Evolutionary conservation across 805 yeast genomes (phyloP).

Genomic region (Hermanozyma aechmeae): DNA sequence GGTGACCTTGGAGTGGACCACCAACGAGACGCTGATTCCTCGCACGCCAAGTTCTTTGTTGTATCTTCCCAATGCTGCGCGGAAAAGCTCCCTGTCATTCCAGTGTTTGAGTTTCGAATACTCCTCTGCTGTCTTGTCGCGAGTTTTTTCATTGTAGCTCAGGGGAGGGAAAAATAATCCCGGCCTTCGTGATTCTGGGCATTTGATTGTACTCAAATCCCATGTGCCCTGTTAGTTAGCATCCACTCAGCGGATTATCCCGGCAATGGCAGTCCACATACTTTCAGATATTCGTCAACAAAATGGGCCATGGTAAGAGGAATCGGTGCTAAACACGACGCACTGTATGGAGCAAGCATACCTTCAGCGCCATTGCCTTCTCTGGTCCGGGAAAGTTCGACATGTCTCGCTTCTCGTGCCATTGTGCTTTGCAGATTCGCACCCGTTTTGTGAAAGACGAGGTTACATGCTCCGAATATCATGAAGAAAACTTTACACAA

Average conservation of each 20-base stretch:
- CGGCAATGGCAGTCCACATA: conserved; percentile 9
- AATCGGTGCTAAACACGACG: too few species aligned
- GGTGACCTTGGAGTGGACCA: conserved; percentile 38
- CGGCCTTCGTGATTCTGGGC: conserved; percentile 42
- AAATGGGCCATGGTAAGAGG: conserved; percentile 41
- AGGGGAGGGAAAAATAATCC: conserved; percentile 55
- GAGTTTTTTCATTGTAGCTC: conserved; percentile 37
- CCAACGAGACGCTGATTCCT: conserved; percentile 53
- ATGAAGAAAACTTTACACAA: too few species aligned
- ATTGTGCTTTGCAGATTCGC: too few species aligned
- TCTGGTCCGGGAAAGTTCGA: too few species aligned
- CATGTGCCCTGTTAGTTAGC: conserved; percentile 37
- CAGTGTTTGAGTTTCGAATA: conserved; percentile 38
- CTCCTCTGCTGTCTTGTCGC: conserved; percentile 35
- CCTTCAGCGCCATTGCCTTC: too few species aligned
- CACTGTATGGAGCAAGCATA: too few species aligned
- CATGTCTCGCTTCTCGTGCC: too few species aligned
- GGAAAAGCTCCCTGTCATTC: conserved; percentile 34
- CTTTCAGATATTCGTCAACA: conserved; percentile 42
- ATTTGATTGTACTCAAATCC: conserved; percentile 44
- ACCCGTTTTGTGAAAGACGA: too few species aligned
- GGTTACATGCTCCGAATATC: too few species aligned
- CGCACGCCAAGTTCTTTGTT: conserved; percentile 33
- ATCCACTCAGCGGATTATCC: neutral
- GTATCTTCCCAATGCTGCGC: conserved; percentile 25